phyloP scores from a whole-genome alignment of 208 protist genomes.

The Acanthamoeba lenticulata region DNA sequence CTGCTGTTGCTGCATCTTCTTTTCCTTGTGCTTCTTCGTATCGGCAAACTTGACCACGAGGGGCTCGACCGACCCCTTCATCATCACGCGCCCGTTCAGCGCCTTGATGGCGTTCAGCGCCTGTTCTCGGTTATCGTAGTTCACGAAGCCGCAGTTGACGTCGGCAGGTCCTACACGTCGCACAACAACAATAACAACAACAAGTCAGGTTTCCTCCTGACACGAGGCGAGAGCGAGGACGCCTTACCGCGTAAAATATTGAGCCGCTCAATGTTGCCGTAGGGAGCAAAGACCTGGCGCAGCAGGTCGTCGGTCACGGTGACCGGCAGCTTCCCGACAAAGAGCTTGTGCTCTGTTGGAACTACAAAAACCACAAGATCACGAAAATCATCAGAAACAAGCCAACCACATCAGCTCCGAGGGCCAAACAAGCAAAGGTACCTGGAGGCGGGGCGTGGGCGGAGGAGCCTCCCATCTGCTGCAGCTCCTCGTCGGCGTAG shows the following conservation, averaged over 20 bases:
- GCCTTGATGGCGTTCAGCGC: constrained; percentile 75
- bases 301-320: constrained; percentile 74
- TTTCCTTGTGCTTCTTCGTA: constrained; percentile 75
- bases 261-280: constrained; percentile 75
- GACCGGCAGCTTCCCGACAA: constrained; percentile 83
- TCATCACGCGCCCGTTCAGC: constrained; percentile 66
- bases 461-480: background rate
- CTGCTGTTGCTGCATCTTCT: constrained; percentile 65
- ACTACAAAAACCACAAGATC: background rate
- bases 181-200: background rate
- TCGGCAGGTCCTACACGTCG: background rate
- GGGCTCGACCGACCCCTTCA: background rate
- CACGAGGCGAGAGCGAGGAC: background rate
- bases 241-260: constrained; percentile 69
- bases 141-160: constrained; percentile 85
- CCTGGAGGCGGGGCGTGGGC: background rate
- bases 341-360: constrained; percentile 82
- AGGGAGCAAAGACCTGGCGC: constrained; percentile 75
- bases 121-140: constrained; percentile 72
- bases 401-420: too few relatives aligned
- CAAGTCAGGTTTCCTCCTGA: background rate
- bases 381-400: background rate
- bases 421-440: too few relatives aligned
- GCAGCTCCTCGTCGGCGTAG: constrained; percentile 16
- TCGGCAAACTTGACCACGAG: constrained; percentile 80